Percentiles rank a stretch among this genome's conserved stretches.
Evolutionary conservation across 768 basidiomycete genomes (phyloP).

Genomic region (Tulasnella calospora): DNA sequence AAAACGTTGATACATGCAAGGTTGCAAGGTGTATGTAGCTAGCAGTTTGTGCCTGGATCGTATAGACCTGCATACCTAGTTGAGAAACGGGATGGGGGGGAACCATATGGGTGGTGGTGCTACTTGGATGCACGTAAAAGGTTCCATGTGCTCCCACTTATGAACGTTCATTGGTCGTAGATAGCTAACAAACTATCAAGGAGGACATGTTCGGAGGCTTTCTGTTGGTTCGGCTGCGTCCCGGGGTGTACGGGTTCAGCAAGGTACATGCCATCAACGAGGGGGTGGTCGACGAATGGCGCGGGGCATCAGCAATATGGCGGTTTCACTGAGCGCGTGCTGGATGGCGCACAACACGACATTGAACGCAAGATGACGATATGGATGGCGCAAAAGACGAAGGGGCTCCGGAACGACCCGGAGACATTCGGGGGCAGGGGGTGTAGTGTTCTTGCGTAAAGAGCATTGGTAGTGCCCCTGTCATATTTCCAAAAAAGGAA

Average conservation of each 20-base stretch:
- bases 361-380: not conserved
- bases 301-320: not conserved
- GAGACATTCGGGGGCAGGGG: not conserved
- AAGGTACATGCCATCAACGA: not conserved
- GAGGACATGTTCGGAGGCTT: not conserved
- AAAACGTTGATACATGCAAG: not conserved
- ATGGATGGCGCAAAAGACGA: not conserved
- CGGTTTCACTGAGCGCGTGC: not conserved
- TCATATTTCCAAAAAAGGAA: not conserved
- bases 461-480: not conserved
- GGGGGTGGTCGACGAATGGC: not conserved
- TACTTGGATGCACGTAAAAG: not conserved
- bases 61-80: not conserved
- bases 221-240: not conserved
- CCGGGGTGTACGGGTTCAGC: not conserved
- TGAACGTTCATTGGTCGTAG: not conserved
- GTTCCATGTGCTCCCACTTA: not conserved
- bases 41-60: not conserved
- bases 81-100: not conserved
- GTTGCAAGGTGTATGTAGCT: not conserved
- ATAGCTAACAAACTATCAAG: not conserved
- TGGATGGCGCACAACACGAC: not conserved
- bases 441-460: not conserved
- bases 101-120: not conserved
- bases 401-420: not conserved